phyloP scores from a whole-genome alignment of 306 rosid genomes.

The Arachis stenosperma region DNA sequence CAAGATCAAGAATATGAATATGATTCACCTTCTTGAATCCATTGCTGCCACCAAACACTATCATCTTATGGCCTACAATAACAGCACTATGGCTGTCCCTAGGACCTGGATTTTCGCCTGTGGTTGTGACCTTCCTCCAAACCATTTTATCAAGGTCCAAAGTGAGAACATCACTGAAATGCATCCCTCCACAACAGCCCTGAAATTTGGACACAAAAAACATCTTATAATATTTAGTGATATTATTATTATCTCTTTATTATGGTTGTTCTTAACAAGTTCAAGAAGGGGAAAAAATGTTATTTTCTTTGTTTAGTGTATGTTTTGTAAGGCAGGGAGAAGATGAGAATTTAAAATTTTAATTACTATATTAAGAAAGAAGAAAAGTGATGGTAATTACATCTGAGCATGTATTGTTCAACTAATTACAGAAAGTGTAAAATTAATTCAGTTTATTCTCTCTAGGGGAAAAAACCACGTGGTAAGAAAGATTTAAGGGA shows the following conservation, averaged over 20 bases:
- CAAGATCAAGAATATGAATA: slow-evolving; percentile 66
- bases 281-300: no score
- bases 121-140: slow-evolving; percentile 63
- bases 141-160: slow-evolving; percentile 68
- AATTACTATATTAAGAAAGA: slow-evolving; percentile 38
- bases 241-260: background rate
- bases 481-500: slow-evolving; percentile 44
- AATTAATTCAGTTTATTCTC: slow-evolving; percentile 32
- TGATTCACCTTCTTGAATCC: slow-evolving; percentile 80
- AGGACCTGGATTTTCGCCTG: slow-evolving; percentile 80
- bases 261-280: slow-evolving; percentile 14
- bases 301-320: background rate
- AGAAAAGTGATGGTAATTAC: slow-evolving; percentile 21
- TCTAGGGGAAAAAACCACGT: slow-evolving; percentile 28
- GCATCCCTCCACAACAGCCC: slow-evolving; percentile 92
- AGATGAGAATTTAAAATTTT: slow-evolving; percentile 3
- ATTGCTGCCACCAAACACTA: slow-evolving; percentile 85
- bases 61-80: slow-evolving; percentile 62
- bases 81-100: slow-evolving; percentile 87
- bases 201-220: slow-evolving; percentile 39
- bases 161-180: slow-evolving; percentile 78
- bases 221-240: background rate
- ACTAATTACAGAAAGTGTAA: slow-evolving; percentile 42
- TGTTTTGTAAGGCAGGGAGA: slow-evolving; percentile 2
- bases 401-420: slow-evolving; percentile 31